Conservation (phyloP, 805 yeast genomes). For the Grigorovia yakushimaensis region DNA sequence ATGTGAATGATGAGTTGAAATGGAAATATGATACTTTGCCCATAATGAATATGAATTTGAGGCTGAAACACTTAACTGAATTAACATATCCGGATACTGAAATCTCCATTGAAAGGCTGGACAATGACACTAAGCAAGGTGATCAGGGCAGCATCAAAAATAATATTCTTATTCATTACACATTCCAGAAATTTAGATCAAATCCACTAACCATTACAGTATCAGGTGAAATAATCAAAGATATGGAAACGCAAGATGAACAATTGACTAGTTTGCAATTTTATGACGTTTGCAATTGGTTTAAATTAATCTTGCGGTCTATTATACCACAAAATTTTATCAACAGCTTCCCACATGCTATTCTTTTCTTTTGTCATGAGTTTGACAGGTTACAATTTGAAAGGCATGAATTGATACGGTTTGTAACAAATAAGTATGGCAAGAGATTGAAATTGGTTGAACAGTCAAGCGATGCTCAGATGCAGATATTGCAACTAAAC, state of each 20-base stretch:
- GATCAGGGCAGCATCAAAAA: no score
- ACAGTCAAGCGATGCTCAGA: neutral
- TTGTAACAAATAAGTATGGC: slow-evolving; percentile 1
- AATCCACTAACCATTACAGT: neutral
- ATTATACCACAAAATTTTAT: slow-evolving; percentile 3
- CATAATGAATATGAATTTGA: slow-evolving; percentile 15
- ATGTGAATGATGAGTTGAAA: slow-evolving; percentile 13
- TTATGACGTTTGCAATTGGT: slow-evolving; percentile 3
- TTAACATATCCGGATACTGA: slow-evolving; percentile 11
- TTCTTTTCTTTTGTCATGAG: slow-evolving; percentile 20
- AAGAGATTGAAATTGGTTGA: neutral
- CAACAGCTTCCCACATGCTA: neutral
- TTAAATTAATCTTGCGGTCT: slow-evolving; percentile 3
- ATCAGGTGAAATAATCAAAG: neutral
- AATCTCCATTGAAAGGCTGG: slow-evolving; percentile 1
- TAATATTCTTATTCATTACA: neutral
- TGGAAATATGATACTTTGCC: slow-evolving; percentile 23
- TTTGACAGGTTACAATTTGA: slow-evolving; percentile 13
- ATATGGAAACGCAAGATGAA: neutral
- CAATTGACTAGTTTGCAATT: neutral
- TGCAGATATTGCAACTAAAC: neutral
- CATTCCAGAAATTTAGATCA: neutral
- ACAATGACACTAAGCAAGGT: neutral
- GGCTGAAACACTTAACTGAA: slow-evolving; percentile 13
- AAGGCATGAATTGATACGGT: slow-evolving; percentile 6